Evolutionary conservation across 2,329 filamentous ascomycete species (phyloP).

Genomic region (Torrubiella hemipterigena): DNA sequence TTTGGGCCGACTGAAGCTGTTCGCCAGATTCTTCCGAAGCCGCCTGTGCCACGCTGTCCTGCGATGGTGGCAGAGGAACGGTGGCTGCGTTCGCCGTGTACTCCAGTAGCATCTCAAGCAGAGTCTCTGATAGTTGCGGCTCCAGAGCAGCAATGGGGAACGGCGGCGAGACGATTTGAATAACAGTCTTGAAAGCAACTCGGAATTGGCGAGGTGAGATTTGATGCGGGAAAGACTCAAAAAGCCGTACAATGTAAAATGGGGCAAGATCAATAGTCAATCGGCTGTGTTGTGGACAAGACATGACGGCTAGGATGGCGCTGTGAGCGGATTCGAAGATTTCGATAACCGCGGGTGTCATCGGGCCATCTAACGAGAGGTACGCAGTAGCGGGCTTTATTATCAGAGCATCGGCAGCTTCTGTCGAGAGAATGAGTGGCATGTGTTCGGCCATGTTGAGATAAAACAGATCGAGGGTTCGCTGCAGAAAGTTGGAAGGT

Average conservation of each 20-base stretch:
- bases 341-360: conserved; percentile 34
- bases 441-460: conserved; percentile 80
- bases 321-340: conserved; percentile 86
- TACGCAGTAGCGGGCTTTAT: conserved; percentile 65
- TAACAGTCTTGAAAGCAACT: conserved; percentile 73
- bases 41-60: conserved; percentile 21
- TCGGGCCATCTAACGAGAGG: conserved; percentile 36
- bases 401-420: conserved; percentile 59
- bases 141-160: conserved; percentile 61
- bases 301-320: conserved; percentile 67
- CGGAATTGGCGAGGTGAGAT: conserved; percentile 80
- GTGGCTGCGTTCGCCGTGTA: conserved; percentile 40
- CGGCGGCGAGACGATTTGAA: conserved; percentile 72
- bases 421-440: conserved; percentile 53
- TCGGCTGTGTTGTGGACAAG: conserved; percentile 63
- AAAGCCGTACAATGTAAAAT: conserved; percentile 73
- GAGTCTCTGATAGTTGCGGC: conserved; percentile 64
- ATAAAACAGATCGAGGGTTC: conserved; percentile 76
- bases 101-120: conserved; percentile 67
- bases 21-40: conserved; percentile 12
- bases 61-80: conserved; percentile 24
- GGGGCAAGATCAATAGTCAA: conserved; percentile 62
- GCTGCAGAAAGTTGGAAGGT: conserved; percentile 35
- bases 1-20: conserved; percentile 58
- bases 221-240: conserved; percentile 65